Base-by-base conservation (phyloP, 164 flowering plant genomes). In the Magnolia officinalis region DNA sequence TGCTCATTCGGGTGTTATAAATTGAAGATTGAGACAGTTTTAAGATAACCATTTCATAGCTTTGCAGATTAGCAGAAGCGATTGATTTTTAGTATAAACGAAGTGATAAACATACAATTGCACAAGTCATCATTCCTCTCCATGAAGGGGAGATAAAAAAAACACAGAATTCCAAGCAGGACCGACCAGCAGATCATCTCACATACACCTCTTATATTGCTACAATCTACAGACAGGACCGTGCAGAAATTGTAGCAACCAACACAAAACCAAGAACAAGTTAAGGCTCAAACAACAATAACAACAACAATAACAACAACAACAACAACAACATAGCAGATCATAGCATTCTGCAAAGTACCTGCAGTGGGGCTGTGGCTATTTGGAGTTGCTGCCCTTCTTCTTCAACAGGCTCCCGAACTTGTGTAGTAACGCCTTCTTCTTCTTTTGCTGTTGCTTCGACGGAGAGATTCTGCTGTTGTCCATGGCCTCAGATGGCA, bases 331-430 rank as follows among this genome's bases (percentile, higher is more conserved):
- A 74, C 18, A 63, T 3, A 64, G 55, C 69, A 74, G 37, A 73
- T 73, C 37, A 69, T 20, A 70, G 55, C 19, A 67, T 75, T 67
- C 61, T 50, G 16, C 51, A 69, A 58, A 68, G 2, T 58, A 75
- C 65, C 51, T 14, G 16, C 18, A 4, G 9, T 55, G 18, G 31
- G 71, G 51, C 13, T 23, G 23, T 9, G 16, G 65, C 63, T 75
- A 78, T 24, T 78, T 73, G 85, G 84, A 80, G 52, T 83, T 75
- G 63, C 84, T 74, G 45, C 45, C 45, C 83, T 88, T 92, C 89
- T 91, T 94, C 89, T 92, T 96, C 72, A 96, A 88, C 18, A 96
- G 82, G 83, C 85, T 89, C 68, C 99, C 97, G 72, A 96, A 94
- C 80, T 90, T 92, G 59, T 83, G 81, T 16, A 94, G 87, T 80